Conservation (phyloP, 176 grass and related monocot species). For the Cocos nucifera region DNA sequence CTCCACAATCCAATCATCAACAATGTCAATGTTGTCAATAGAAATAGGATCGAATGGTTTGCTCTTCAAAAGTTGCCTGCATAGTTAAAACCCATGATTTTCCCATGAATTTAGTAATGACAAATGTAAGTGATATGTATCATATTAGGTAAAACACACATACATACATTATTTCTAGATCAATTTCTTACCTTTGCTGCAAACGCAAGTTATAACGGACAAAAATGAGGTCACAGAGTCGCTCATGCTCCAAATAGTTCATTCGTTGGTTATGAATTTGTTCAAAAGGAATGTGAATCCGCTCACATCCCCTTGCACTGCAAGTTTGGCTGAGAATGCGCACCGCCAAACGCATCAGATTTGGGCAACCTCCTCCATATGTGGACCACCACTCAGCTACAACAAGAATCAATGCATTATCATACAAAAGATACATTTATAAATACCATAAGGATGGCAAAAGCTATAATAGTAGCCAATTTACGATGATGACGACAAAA, state of each 20-base stretch:
- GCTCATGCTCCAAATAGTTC: slow-evolving; percentile 75
- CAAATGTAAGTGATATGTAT: too few species aligned
- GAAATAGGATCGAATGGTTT: slow-evolving; percentile 75
- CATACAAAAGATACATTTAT: too few species aligned
- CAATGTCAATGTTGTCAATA: slow-evolving; percentile 52
- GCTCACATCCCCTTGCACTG: slow-evolving; percentile 64
- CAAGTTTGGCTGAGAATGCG: slow-evolving; percentile 89
- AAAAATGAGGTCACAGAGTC: slow-evolving; percentile 63
- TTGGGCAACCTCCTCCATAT: slow-evolving; percentile 74
- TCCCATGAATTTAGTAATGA: background rate
- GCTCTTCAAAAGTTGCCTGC: slow-evolving; percentile 41
- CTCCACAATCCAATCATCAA: slow-evolving; percentile 81
- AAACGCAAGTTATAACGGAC: slow-evolving; percentile 83
- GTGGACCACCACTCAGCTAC: slow-evolving; percentile 94
- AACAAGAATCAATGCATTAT: background rate
- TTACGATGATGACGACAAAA: too few species aligned
- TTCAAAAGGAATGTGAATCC: slow-evolving; percentile 50
- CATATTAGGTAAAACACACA: too few species aligned
- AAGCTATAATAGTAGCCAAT: too few species aligned
- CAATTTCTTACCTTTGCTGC: slow-evolving; percentile 56
- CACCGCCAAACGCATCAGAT: slow-evolving; percentile 62
- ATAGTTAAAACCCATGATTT: slow-evolving; percentile 13
- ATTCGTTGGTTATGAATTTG: slow-evolving; percentile 63
- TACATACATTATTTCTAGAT: too few species aligned
- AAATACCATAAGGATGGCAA: too few species aligned